Evolutionary conservation across 352 stramenopile genomes (phyloP), one percentile per base, ranked within the genome.

Genomic region (Pythium myriotylum): DNA sequence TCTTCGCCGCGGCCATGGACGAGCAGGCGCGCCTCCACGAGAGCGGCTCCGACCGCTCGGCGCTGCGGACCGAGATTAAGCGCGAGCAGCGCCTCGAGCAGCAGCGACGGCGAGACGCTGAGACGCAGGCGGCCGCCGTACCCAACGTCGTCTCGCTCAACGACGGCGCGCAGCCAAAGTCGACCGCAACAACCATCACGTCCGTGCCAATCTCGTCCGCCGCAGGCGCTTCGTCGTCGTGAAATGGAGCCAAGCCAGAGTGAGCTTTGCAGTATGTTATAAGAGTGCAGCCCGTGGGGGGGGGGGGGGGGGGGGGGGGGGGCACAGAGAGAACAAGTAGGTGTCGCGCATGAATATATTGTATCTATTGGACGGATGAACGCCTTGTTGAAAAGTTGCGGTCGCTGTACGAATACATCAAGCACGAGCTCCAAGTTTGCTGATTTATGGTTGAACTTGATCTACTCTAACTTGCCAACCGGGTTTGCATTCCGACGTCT

Each of bases 1-100:
- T 66, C 27, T 56, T 66, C 45, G 59, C 59, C 0, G 59, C 59
- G 12, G 59, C 52, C 33, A 67, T 67, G 60, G 60, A 67, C 45
- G 60, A 67, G 29, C 60, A 67, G 46, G 22, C 37, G 17, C 49
- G 51, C 13, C 40, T 56, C 32, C 59, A 67, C 43, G 42, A 55
- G 33, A 56, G 10, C 41, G 26, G 35, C 23, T 54, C 50, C 14
- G 59, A 67, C 24, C 59, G 59, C 37, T 29, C 51, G 45, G 59
- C 59, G 22, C 22, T 67, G 16, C 24, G 32, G 7, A 46, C 29
- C n/a, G 51, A 54, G 42, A 55, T 59, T 50, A 59, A 59, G 43
- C 27, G 33, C 2, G 59, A 67, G 35, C 37, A 64, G 35, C 46
- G 56, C 1, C 42, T 45, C 41, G 12, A 40, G 32, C 27, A 42